Percentiles rank a stretch among this genome's conserved stretches.
These are phyloP conservation scores for Lagenaria siceraria DNA, from an alignment of 306 rosid genomes.

Conservation along the genomic window DNA sequence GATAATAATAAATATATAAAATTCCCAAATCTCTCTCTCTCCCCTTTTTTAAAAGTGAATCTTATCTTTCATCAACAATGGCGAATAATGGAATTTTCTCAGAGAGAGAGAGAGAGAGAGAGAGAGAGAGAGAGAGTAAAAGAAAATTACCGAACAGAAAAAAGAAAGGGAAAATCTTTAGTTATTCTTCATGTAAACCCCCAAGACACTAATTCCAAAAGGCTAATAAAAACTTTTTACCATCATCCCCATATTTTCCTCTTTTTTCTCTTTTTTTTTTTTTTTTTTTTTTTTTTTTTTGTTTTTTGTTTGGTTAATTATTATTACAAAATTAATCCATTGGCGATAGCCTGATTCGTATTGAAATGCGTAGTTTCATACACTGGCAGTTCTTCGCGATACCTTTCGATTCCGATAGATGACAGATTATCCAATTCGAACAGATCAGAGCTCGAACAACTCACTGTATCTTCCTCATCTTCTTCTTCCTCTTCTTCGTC, in stretches of 20 bases:
- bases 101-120: no score
- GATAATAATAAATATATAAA: no score
- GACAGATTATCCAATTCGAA: slow-evolving; percentile 87
- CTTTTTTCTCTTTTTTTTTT: not conserved
- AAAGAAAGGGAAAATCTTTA: not conserved
- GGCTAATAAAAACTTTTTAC: not conserved
- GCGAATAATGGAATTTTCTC: not conserved
- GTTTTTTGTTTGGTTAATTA: not conserved
- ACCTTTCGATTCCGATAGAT: slow-evolving; percentile 77
- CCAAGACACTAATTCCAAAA: not conserved
- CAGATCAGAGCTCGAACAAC: slow-evolving; percentile 88
- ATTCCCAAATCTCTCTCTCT: no score
- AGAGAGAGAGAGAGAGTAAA: not conserved
- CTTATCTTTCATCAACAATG: not conserved
- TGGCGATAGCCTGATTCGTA: slow-evolving; percentile 67
- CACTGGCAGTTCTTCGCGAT: slow-evolving; percentile 81
- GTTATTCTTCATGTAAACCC: slow-evolving; percentile 4
- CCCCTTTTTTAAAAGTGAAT: no score
- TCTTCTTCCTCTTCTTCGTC: slow-evolving; percentile 17
- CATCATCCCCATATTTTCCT: not conserved
- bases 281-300: not conserved
- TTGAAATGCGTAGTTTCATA: slow-evolving; percentile 83
- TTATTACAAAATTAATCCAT: slow-evolving; percentile 65
- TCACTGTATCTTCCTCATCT: slow-evolving; percentile 48
- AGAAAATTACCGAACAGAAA: not conserved